Conservation (phyloP, 192 early-diverging fungal species). For the Thamnidium elegans region DNA sequence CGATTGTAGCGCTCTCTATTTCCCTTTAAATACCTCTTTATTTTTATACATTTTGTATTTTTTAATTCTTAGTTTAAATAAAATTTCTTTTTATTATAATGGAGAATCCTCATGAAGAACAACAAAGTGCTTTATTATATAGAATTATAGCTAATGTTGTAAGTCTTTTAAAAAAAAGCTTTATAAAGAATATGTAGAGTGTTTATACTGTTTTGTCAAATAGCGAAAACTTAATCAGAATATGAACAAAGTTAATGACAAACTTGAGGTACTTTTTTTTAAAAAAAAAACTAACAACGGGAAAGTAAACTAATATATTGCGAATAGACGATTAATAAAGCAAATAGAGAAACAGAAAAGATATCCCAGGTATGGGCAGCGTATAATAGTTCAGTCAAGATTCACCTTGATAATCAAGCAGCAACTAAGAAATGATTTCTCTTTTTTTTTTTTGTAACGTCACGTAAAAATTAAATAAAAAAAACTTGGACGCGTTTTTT, state of each 20-base stretch:
- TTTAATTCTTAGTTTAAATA: background rate
- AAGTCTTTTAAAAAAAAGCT: constrained; percentile 13
- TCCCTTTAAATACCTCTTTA: background rate
- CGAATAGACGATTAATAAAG: constrained; percentile 36
- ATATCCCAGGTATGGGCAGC: constrained; percentile 41
- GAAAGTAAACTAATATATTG: too few species aligned
- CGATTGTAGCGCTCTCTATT: background rate
- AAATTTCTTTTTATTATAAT: background rate
- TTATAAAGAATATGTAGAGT: background rate
- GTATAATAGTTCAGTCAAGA: constrained; percentile 34
- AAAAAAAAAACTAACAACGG: background rate
- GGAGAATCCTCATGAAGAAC: background rate
- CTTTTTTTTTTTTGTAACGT: too few species aligned
- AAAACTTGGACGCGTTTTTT: too few species aligned
- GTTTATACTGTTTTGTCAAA: background rate
- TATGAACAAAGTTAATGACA: constrained; percentile 34
- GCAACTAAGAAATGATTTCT: too few species aligned
- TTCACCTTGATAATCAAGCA: constrained; percentile 36
- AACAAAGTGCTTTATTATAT: constrained; percentile 35
- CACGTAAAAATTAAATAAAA: too few species aligned
- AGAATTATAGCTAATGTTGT: constrained; percentile 41
- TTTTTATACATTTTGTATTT: background rate
- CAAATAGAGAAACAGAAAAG: constrained; percentile 32
- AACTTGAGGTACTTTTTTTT: constrained; percentile 26
- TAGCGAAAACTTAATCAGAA: constrained; percentile 40